phyloP scores from a whole-genome alignment of 768 basidiomycete genomes.

The Trametes cubensis region DNA sequence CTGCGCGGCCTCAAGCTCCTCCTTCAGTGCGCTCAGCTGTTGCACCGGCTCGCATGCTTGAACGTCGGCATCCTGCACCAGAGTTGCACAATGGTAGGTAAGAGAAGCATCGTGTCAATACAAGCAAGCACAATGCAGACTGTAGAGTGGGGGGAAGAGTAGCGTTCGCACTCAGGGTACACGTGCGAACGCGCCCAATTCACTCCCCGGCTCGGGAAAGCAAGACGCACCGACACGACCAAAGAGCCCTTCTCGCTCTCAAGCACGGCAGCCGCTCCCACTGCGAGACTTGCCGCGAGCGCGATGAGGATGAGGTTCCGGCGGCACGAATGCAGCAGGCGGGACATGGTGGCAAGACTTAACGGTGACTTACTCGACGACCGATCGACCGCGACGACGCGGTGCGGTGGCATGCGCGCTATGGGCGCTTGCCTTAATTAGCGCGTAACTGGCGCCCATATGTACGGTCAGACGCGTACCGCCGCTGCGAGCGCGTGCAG shows the following conservation, averaged over 20 bases:
- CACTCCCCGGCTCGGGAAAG: slow-evolving; percentile 21
- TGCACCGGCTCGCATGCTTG: slow-evolving; percentile 44
- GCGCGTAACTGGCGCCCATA: neutral
- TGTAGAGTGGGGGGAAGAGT: slow-evolving; percentile 2
- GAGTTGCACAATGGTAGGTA: neutral
- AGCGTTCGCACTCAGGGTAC: slow-evolving; percentile 19
- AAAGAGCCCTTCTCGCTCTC: slow-evolving; percentile 23
- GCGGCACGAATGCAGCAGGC: slow-evolving; percentile 13
- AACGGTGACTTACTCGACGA: neutral
- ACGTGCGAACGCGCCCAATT: slow-evolving; percentile 26
- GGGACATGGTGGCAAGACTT: slow-evolving; percentile 19
- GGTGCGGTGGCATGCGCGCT: neutral
- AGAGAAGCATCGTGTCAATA: neutral
- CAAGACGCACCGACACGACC: slow-evolving; percentile 29
- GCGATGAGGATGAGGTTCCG: slow-evolving; percentile 28
- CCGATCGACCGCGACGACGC: slow-evolving; percentile 2
- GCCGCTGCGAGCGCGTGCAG: neutral
- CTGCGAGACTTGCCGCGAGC: slow-evolving; percentile 23
- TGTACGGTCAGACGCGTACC: neutral
- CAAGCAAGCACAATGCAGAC: neutral
- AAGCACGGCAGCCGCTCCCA: slow-evolving; percentile 20
- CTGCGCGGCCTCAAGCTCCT: slow-evolving; percentile 58
- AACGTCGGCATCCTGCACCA: slow-evolving; percentile 46
- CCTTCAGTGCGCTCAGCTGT: slow-evolving; percentile 61
- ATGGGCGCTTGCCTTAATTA: slow-evolving; percentile 10